Evolutionary conservation across 805 yeast species (phyloP).

Genomic region (Myxozyma neglecta): DNA sequence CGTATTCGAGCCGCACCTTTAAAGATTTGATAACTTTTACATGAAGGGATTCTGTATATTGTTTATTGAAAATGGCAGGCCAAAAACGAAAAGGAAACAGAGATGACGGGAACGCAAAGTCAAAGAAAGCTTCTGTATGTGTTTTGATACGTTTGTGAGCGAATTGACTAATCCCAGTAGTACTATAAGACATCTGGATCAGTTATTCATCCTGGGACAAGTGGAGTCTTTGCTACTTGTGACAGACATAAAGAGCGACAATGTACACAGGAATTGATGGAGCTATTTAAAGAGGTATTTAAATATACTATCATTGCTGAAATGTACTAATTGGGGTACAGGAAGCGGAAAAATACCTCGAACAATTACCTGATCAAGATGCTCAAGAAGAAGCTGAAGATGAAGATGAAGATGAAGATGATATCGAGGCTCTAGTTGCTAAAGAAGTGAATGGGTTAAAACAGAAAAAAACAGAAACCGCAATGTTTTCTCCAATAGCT

Average conservation of each 20-base stretch:
- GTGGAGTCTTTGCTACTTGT: conserved; percentile 90
- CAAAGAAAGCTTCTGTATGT: conserved; percentile 11
- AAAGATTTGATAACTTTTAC: too few relatives aligned
- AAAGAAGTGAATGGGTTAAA: conserved; percentile 52
- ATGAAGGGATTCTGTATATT: too few relatives aligned
- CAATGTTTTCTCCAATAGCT: conserved; percentile 57
- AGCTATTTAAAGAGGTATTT: conserved; percentile 53
- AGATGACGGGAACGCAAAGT: background rate
- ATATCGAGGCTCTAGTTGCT: conserved; percentile 26
- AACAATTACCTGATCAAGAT: background rate
- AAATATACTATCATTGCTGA: background rate
- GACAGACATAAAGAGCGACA: conserved; percentile 73
- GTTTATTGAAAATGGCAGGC: too few relatives aligned
- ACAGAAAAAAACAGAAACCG: conserved; percentile 42
- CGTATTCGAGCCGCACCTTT: too few relatives aligned
- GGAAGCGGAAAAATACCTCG: conserved; percentile 27
- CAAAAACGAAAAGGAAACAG: conserved; percentile 7
- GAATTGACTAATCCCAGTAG: background rate
- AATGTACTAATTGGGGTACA: background rate
- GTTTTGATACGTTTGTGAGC: background rate
- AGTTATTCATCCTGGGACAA: conserved; percentile 50
- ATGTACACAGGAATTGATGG: conserved; percentile 71
- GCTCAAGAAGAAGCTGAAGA: conserved; percentile 36
- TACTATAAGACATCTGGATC: conserved; percentile 23
- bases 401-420: conserved; percentile 39